Conservation (phyloP, 495 filamentous ascomycete genomes). For the Hypomontagnella submonticulosa region DNA sequence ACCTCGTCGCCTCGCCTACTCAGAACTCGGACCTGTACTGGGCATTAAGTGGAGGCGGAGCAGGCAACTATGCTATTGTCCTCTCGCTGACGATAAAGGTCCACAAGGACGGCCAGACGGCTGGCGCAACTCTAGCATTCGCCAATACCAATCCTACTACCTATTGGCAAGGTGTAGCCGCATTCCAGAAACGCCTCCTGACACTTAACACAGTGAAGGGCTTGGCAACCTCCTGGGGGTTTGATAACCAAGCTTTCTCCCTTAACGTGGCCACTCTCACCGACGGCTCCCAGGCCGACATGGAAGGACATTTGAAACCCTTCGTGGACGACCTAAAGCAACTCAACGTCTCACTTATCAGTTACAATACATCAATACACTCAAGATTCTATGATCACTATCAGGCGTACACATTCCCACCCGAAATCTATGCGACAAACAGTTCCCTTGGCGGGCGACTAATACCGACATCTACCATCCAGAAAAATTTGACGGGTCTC, state of each 20-base stretch:
- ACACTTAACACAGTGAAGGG: too few species aligned
- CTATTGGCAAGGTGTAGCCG: slow-evolving; percentile 22
- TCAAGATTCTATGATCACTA: background rate
- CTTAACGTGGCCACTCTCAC: too few species aligned
- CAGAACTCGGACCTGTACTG: slow-evolving; percentile 67
- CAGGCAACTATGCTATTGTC: slow-evolving; percentile 63
- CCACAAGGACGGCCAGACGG: slow-evolving; percentile 33
- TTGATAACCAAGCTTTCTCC: too few species aligned
- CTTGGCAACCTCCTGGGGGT: too few species aligned
- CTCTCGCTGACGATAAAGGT: slow-evolving; percentile 56
- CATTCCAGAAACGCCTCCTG: background rate
- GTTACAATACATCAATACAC: background rate
- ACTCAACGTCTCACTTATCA: background rate
- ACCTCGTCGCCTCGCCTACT: slow-evolving; percentile 55
- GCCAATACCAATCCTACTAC: slow-evolving; percentile 15
- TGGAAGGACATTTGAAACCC: background rate
- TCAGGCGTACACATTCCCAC: slow-evolving; percentile 1
- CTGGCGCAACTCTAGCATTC: background rate
- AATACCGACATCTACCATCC: slow-evolving; percentile 59
- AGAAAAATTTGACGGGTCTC: slow-evolving; percentile 54
- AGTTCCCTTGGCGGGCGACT: slow-evolving; percentile 58
- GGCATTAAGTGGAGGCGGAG: slow-evolving; percentile 68
- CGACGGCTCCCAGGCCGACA: too few species aligned
- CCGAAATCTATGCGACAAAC: slow-evolving; percentile 5
- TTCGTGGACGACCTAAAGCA: background rate